phyloP scores from a whole-genome alignment of 2,329 filamentous ascomycete genomes.

The Aspergillus tanneri region DNA sequence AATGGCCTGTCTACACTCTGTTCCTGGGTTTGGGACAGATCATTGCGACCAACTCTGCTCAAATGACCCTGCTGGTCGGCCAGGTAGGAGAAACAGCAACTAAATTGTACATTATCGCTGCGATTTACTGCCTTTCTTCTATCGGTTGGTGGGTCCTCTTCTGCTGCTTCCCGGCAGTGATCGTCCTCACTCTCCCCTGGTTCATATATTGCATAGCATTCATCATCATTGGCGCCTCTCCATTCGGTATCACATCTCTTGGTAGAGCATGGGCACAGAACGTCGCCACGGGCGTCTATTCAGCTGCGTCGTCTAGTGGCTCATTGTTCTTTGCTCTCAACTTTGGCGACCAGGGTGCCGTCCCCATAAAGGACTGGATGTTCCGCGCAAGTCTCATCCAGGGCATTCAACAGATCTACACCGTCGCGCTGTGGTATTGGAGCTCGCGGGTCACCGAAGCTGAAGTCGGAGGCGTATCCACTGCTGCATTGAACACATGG shows the following conservation, averaged over 20 bases:
- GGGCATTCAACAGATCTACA: constrained; percentile 66
- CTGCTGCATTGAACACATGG: constrained; percentile 36
- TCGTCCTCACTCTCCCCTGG: constrained; percentile 61
- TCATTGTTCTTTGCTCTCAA: constrained; percentile 67
- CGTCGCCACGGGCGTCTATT: constrained; percentile 61
- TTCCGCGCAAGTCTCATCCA: constrained; percentile 67
- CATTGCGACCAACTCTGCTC: constrained; percentile 65
- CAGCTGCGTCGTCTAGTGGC: constrained; percentile 61
- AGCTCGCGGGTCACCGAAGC: constrained; percentile 55
- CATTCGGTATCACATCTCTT: constrained; percentile 46
- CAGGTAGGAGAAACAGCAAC: constrained; percentile 59
- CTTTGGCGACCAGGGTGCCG: constrained; percentile 64
- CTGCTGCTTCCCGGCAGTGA: constrained; percentile 57
- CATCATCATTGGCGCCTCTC: constrained; percentile 61
- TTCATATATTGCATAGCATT: constrained; percentile 63
- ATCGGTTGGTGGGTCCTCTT: constrained; percentile 64
- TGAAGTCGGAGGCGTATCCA: constrained; percentile 43
- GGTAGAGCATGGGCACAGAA: constrained; percentile 58
- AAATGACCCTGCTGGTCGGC: constrained; percentile 66
- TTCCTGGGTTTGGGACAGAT: constrained; percentile 64
- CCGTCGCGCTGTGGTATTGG: constrained; percentile 67
- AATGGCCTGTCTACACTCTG: constrained; percentile 64
- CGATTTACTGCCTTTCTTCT: constrained; percentile 59
- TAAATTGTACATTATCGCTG: constrained; percentile 61
- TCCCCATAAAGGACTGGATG: constrained; percentile 64